Conservation (phyloP, 1,284 basidiomycete species). For the Entoloma clypeatum region DNA sequence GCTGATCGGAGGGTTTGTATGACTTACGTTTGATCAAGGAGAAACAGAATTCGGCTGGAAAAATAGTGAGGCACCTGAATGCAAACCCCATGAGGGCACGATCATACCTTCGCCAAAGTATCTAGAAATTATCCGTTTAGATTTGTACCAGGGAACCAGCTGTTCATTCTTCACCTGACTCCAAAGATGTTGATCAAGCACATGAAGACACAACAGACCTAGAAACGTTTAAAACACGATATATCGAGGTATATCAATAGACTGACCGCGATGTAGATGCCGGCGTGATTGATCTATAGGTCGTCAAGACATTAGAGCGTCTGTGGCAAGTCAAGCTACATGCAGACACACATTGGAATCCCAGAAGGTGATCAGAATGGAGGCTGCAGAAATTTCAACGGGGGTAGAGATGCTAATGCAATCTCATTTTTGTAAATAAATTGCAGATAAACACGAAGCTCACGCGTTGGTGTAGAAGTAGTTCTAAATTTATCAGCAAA, state of each 20-base stretch:
- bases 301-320: constrained; percentile 1
- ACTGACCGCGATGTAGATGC: constrained; percentile 59
- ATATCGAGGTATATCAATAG: background rate
- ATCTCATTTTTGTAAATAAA: constrained; percentile 2
- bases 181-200: constrained; percentile 75
- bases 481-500: constrained; percentile 22
- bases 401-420: constrained; percentile 61
- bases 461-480: constrained; percentile 45
- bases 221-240: background rate
- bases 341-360: constrained; percentile 47
- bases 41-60: constrained; percentile 57
- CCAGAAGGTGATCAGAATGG: constrained; percentile 78
- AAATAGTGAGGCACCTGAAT: constrained; percentile 11
- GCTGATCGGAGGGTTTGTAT: background rate
- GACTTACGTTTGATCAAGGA: constrained; percentile 59
- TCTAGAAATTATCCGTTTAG: constrained; percentile 23
- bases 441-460: constrained; percentile 13
- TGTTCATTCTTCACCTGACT: constrained; percentile 41
- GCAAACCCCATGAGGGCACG: background rate
- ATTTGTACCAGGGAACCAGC: background rate
- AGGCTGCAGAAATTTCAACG: constrained; percentile 74
- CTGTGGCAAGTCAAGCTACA: constrained; percentile 1
- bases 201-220: constrained; percentile 52
- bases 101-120: constrained; percentile 67
- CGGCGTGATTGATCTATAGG: constrained; percentile 43